Conservation (phyloP, 208 protist genomes). For the Naegleria fowleri region DNA sequence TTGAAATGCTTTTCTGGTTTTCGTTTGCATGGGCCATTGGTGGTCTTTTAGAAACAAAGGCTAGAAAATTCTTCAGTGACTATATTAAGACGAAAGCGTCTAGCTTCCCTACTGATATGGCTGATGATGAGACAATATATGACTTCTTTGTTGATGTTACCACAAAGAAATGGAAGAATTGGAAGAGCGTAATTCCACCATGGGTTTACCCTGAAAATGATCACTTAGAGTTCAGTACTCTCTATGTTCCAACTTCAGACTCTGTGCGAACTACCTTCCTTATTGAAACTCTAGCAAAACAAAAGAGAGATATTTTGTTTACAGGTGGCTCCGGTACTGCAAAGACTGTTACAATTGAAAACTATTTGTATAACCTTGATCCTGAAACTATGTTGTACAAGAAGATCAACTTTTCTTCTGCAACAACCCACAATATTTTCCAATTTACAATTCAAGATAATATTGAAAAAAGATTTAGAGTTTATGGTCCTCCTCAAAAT, state of each 20-base stretch:
- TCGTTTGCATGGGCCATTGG: constrained; percentile 83
- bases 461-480: constrained; percentile 89
- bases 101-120: constrained; percentile 54
- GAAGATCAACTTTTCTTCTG: constrained; percentile 86
- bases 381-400: constrained; percentile 71
- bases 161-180: constrained; percentile 74
- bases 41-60: constrained; percentile 82
- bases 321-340: constrained; percentile 86
- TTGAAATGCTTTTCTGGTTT: constrained; percentile 89
- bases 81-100: constrained; percentile 67
- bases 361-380: constrained; percentile 61
- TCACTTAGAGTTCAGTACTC: constrained; percentile 78
- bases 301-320: constrained; percentile 71
- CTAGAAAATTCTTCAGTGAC: constrained; percentile 80
- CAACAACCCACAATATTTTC: constrained; percentile 79
- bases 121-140: constrained; percentile 68
- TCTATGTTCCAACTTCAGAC: constrained; percentile 93
- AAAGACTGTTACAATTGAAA: constrained; percentile 86
- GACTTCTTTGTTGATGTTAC: constrained; percentile 87
- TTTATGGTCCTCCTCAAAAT: constrained; percentile 84
- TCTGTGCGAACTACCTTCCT: constrained; percentile 87
- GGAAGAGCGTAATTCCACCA: constrained; percentile 69
- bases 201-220: constrained; percentile 85
- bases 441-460: constrained; percentile 79
- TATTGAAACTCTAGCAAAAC: constrained; percentile 71